Base-by-base conservation (phyloP, 176 grass and related monocot species). In the Calamus simplicifolius region DNA sequence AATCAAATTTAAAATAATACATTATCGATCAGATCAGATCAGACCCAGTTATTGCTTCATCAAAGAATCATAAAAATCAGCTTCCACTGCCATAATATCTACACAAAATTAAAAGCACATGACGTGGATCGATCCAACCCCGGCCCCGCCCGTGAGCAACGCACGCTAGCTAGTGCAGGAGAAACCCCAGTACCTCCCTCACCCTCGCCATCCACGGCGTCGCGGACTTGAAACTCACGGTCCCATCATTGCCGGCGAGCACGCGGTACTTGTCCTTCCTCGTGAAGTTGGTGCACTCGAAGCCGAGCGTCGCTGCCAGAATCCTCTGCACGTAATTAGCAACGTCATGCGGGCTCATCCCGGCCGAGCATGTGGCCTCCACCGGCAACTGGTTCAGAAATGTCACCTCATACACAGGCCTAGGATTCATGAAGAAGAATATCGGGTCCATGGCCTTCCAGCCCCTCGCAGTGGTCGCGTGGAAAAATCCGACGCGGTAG, bases 381-480 rank as follows among this genome's bases (percentile, higher is more conserved):
- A 52, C 65, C 14, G 84, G 87, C 21, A 98, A 81, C 70, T 98
- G 93, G 73, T 80, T 83, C 4, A 98, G 76, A 58, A 98, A 98
- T 5, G 81, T 98, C 16, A 98, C 81, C 84, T 98, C 84, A 54
- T 98, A 98, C 5, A 92, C 76, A 0, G 93, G 93, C 27, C 85
- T 58, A 5, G 87, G 87, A 66, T 98, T 90, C 93, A 98, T 98
- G 84, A 98, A 98, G 87, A 98, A 92, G 81, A 92, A 98, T 60
- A 98, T 88, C 4, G 93, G 93, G 51, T 98, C 93, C 93, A 98
- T 98, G 73, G 87, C 87, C 73, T 98, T 98, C 69, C 81, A 98
- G 19, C 88, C 88, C 19, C 87, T 67, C 48, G 93, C 93, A 59
- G 93, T 98, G 23, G 93, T 92, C 14, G 93, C 87, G 69, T 98